phyloP scores from a whole-genome alignment of 129 eudicot genomes.

The Mikania micrantha region DNA sequence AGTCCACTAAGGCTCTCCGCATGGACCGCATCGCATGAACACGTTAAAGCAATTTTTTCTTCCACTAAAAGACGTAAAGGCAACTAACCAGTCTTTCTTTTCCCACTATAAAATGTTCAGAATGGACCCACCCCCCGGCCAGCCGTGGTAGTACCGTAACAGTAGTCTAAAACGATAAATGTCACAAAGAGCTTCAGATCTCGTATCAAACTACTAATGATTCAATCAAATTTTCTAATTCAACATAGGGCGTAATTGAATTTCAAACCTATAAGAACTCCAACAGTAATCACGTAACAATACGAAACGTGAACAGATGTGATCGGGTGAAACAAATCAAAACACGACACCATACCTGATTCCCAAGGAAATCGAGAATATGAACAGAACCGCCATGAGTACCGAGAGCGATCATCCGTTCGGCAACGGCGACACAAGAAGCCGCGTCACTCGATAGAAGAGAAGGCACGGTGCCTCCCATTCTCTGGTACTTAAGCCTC shows the following conservation, averaged over 20 bases:
- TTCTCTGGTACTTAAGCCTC: slow-evolving; percentile 83
- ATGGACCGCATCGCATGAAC: background rate
- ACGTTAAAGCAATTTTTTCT: background rate
- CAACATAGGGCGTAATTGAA: slow-evolving; percentile 6
- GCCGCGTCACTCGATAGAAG: slow-evolving; percentile 76
- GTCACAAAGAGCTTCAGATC: slow-evolving; percentile 19
- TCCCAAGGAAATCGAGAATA: slow-evolving; percentile 93
- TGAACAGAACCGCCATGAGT: slow-evolving; percentile 78
- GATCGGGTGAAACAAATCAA: slow-evolving; percentile 3
- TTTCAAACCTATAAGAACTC: slow-evolving; percentile 5
- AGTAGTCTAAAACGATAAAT: background rate
- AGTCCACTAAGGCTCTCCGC: slow-evolving; percentile 9
- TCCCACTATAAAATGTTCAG: no score
- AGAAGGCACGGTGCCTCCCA: slow-evolving; percentile 89
- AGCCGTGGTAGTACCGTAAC: background rate
- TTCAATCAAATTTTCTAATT: background rate
- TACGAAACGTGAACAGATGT: background rate
- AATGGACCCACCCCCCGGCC: no score
- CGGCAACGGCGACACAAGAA: slow-evolving; percentile 83
- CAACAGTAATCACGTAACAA: background rate
- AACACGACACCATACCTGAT: slow-evolving; percentile 47
- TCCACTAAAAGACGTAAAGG: background rate
- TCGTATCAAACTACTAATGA: slow-evolving; percentile 2
- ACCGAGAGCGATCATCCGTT: slow-evolving; percentile 96
- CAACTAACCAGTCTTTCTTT: no score